phyloP scores from a whole-genome alignment of 345 rosid genomes.

The Salix dunnii region DNA sequence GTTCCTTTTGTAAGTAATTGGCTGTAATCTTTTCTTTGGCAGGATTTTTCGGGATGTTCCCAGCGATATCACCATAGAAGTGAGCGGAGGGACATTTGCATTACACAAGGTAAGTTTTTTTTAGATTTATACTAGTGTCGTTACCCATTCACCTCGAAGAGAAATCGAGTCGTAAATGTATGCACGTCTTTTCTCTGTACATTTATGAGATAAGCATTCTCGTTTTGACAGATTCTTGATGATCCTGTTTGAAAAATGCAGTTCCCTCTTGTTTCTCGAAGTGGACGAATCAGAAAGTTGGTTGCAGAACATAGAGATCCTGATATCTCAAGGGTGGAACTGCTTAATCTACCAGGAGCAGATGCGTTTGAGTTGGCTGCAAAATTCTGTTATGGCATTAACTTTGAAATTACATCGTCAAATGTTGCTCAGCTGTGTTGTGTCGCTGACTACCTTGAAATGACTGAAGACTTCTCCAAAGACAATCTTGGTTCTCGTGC shows the following conservation, averaged over 20 bases:
- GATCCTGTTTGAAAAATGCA: slow-evolving; percentile 33
- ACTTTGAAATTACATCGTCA: slow-evolving; percentile 81
- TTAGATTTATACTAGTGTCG: too few relatives aligned
- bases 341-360: slow-evolving; percentile 80
- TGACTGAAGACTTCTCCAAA: slow-evolving; percentile 84
- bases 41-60: slow-evolving; percentile 96
- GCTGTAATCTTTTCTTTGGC: slow-evolving; percentile 18
- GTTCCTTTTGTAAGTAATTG: slow-evolving; percentile 9
- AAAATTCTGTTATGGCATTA: slow-evolving; percentile 86
- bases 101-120: slow-evolving; percentile 66
- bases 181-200: neutral
- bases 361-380: slow-evolving; percentile 86
- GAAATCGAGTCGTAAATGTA: neutral
- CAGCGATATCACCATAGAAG: slow-evolving; percentile 83
- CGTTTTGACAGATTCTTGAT: neutral
- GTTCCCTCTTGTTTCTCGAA: slow-evolving; percentile 91
- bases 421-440: slow-evolving; percentile 88
- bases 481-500: slow-evolving; percentile 84
- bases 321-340: slow-evolving; percentile 83
- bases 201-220: neutral
- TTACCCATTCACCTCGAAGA: neutral
- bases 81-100: slow-evolving; percentile 67
- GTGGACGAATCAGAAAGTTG: slow-evolving; percentile 77
- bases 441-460: slow-evolving; percentile 85
- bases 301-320: slow-evolving; percentile 88